These are phyloP conservation scores for Favolaschia claudopus DNA, from an alignment of 768 basidiomycete genomes.

Conservation along the genomic window DNA sequence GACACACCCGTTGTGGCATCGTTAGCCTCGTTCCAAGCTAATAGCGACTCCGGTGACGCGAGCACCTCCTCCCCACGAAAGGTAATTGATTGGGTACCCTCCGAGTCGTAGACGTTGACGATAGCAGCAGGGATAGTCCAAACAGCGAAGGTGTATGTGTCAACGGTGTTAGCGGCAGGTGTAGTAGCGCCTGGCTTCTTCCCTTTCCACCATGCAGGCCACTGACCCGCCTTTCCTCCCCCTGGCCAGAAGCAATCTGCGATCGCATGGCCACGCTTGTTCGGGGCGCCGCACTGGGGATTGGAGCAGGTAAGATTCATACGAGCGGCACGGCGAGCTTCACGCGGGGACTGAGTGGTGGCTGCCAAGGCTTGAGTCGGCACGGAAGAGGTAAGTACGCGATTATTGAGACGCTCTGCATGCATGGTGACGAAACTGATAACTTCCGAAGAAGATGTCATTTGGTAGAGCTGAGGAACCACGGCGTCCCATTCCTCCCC, in stretches of 20 bases:
- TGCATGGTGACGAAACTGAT: constrained; percentile 16
- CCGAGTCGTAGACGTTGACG: not conserved
- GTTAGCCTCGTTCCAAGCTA: constrained; percentile 8
- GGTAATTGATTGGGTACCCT: not conserved
- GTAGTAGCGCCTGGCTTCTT: not conserved
- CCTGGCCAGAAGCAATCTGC: not conserved
- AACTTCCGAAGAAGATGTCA: constrained; percentile 11
- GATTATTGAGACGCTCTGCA: not conserved
- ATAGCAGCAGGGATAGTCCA: constrained; percentile 5
- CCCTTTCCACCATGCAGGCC: constrained; percentile 1
- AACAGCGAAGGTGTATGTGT: not conserved
- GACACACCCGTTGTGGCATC: no score
- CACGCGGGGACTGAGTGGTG: not conserved
- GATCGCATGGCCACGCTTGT: not conserved
- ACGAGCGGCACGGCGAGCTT: not conserved
- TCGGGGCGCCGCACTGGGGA: not conserved
- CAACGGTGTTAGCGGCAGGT: not conserved
- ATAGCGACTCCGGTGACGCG: not conserved
- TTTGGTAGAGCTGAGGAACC: constrained; percentile 21
- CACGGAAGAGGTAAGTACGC: not conserved
- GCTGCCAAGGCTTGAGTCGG: no score
- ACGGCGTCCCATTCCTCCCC: constrained; percentile 31
- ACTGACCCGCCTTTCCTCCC: not conserved
- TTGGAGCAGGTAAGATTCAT: not conserved
- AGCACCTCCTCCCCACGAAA: constrained; percentile 2